Conservation (phyloP, 345 rosid species). For the Eucalyptus decipiens region DNA sequence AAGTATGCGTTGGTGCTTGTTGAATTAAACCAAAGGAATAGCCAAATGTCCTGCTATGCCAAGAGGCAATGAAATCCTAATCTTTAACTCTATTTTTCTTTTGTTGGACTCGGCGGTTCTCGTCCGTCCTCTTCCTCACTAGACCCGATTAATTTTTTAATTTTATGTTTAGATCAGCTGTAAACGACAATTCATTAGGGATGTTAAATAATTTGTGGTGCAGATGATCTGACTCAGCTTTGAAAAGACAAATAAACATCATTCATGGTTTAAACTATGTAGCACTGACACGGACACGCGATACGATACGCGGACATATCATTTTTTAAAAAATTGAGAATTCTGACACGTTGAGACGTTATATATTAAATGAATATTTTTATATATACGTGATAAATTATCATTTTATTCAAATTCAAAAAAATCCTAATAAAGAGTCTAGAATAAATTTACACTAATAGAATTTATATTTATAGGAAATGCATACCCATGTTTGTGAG, state of each 20-base stretch:
- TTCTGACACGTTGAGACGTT: rapidly evolving
- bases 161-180: background rate
- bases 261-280: too few relatives aligned
- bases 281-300: rapidly evolving
- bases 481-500: too few relatives aligned
- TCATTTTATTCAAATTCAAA: too few relatives aligned
- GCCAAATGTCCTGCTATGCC: background rate
- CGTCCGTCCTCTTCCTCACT: background rate
- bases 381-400: too few relatives aligned
- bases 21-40: background rate
- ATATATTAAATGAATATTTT: too few relatives aligned
- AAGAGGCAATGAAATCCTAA: too few relatives aligned
- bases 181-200: background rate
- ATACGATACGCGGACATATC: rapidly evolving
- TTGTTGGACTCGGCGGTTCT: background rate
- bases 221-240: background rate
- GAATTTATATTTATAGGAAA: too few relatives aligned
- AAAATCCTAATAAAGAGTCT: too few relatives aligned
- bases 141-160: background rate
- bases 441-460: too few relatives aligned
- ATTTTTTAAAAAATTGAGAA: rapidly evolving
- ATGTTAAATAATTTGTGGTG: background rate
- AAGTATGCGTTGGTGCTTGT: background rate
- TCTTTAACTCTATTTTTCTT: background rate
- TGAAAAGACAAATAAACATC: background rate